Evolutionary conservation across 2,329 filamentous ascomycete species (phyloP).

Genomic region (Epichloe gansuensis): DNA sequence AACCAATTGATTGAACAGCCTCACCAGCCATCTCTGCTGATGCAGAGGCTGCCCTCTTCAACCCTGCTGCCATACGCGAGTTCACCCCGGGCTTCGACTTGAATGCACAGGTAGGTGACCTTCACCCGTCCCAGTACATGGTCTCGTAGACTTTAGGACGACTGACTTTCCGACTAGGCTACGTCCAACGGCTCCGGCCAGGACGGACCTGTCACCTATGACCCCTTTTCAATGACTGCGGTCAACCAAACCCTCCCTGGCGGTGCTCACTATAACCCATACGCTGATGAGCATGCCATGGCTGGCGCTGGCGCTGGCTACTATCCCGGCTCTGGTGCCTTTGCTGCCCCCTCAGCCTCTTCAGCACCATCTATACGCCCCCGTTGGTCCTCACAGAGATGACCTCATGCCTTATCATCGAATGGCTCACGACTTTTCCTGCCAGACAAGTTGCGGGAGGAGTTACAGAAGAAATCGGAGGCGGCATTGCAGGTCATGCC

Average conservation of each 20-base stretch:
- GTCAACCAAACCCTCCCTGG: slow-evolving; percentile 39
- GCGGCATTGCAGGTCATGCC: slow-evolving; percentile 76
- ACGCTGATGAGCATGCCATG: slow-evolving; percentile 59
- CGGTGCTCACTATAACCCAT: slow-evolving; percentile 55
- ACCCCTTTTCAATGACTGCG: slow-evolving; percentile 51
- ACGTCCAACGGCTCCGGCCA: slow-evolving; percentile 35
- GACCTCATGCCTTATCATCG: slow-evolving; percentile 77
- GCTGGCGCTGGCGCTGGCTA: slow-evolving; percentile 48
- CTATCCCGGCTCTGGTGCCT: slow-evolving; percentile 48
- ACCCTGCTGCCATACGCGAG: slow-evolving; percentile 44
- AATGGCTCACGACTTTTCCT: slow-evolving; percentile 87
- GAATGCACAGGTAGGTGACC: slow-evolving; percentile 30
- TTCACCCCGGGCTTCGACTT: slow-evolving; percentile 49
- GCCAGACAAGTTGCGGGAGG: slow-evolving; percentile 73
- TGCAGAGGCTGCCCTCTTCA: slow-evolving; percentile 35
- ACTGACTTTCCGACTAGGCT: slow-evolving; percentile 15
- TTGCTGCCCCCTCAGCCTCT: slow-evolving; percentile 49
- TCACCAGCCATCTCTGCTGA: slow-evolving; percentile 30
- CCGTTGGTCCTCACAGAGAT: slow-evolving; percentile 69
- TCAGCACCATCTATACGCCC: slow-evolving; percentile 88
- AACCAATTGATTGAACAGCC: slow-evolving; percentile 7
- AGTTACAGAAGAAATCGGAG: slow-evolving; percentile 79
- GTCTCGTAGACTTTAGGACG: not conserved
- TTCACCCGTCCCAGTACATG: no score
- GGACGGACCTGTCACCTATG: slow-evolving; percentile 34